Base-by-base conservation (phyloP, 2,329 filamentous ascomycete genomes). In the Colletotrichum endophyticum region DNA sequence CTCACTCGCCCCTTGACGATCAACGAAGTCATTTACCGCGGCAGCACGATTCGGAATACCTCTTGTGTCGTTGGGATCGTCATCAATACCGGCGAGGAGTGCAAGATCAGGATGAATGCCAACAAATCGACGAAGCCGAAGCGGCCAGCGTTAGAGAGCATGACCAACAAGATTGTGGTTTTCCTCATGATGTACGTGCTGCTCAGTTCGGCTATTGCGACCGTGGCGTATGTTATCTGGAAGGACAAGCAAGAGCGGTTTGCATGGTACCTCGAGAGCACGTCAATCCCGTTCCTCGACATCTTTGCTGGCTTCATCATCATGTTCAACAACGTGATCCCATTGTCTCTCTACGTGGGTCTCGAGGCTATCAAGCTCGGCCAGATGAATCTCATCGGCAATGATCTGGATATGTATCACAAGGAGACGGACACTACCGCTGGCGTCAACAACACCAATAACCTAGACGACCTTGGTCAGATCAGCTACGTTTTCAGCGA, bases 321-420 rank as follows among this genome's bases (percentile, higher is more conserved):
- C 85, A 96, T 98, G 92, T 98, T 98, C 86, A 98, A 98, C 84
- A 98, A 97, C 49, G 92, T 98, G 86, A 96, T 98, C 75, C 96
- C 96, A 0, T 90, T 98, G 13, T 95, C 95, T 0, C 90, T 98
- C 1, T 98, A 98, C 79, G 95, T 98, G 79, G 97, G 94, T 81
- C 88, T 98, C 84, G 96, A 98, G 78, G 89, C 98, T 73, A 93
- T 97, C 83, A 98, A 97, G 83, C 88, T 98, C 12, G 94, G 90
- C 8, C 91, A 92, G 81, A 93, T 98, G 89, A 88, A 96, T 72
- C 91, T 98, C 82, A 84, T 98, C 71, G 95, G 96, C 79, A 87
- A 87, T 27, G 96, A 98, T 81, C 86, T 96, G 71, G 94, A 96
- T 79, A 98, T 98, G 95, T 98, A 98, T 82, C 95, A 98, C 80